Evolutionary conservation across 2,329 filamentous ascomycete species (phyloP).

Genomic region (Arthrobotrys megalospora): DNA sequence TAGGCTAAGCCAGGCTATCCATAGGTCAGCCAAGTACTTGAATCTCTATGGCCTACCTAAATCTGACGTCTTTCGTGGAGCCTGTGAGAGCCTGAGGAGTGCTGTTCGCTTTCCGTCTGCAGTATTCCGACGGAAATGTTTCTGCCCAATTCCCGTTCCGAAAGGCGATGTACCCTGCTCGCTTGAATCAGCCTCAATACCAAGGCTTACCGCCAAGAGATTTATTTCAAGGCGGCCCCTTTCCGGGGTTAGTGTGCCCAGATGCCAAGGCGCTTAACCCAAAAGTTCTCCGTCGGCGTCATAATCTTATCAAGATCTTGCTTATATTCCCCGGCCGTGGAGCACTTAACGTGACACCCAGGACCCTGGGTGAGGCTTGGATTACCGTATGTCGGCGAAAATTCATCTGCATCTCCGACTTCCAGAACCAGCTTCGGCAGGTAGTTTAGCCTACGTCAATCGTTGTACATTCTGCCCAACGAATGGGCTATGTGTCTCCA

Average conservation of each 20-base stretch:
- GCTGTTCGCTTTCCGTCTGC: background rate
- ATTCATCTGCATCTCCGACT: background rate
- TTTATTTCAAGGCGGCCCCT: slow-evolving; percentile 3
- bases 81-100: background rate
- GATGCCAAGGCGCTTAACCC: slow-evolving; percentile 14
- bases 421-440: slow-evolving; percentile 8
- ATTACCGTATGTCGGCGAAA: slow-evolving; percentile 2
- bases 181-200: background rate
- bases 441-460: slow-evolving; percentile 10
- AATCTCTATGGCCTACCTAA: background rate
- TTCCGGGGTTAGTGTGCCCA: background rate
- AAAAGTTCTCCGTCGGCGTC: slow-evolving; percentile 7
- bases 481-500: slow-evolving; percentile 11
- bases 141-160: slow-evolving; percentile 19
- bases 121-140: slow-evolving; percentile 23
- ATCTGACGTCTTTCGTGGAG: slow-evolving; percentile 21
- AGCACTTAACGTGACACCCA: background rate
- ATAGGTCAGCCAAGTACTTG: background rate
- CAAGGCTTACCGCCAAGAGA: slow-evolving; percentile 5
- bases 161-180: slow-evolving; percentile 10
- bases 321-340: background rate
- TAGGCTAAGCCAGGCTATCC: too few species aligned
- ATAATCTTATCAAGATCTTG: background rate
- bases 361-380: slow-evolving; percentile 3
- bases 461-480: slow-evolving; percentile 4